Evolutionary conservation across 139 green algal species (phyloP).

Genomic region (Chlamydomonas asymmetrica): DNA sequence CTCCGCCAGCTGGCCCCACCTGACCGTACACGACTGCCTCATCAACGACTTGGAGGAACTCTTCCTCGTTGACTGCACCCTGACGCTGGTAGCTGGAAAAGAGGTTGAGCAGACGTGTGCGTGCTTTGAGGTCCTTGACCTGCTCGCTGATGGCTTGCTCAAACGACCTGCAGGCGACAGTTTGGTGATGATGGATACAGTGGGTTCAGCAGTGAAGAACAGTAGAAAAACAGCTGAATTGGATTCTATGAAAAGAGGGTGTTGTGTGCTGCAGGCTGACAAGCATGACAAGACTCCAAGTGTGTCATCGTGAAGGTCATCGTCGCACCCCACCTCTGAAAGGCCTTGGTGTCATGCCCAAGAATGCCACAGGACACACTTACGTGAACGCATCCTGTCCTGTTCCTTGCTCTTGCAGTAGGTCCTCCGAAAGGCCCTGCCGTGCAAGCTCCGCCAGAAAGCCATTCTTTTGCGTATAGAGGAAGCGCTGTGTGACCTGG

Average conservation of each 20-base stretch:
- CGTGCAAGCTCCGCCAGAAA: neutral
- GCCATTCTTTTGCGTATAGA: conserved; percentile 25
- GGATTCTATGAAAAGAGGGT: too few relatives aligned
- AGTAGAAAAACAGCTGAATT: too few relatives aligned
- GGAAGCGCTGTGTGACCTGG: conserved; percentile 23
- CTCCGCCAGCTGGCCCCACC: neutral
- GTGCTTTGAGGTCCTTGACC: neutral
- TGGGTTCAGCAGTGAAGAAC: too few relatives aligned
- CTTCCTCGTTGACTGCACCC: conserved; percentile 16
- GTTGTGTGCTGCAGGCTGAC: too few relatives aligned
- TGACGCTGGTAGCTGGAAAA: conserved; percentile 9
- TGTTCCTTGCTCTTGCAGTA: neutral
- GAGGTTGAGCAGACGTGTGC: neutral
- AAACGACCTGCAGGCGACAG: neutral
- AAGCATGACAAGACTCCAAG: too few relatives aligned
- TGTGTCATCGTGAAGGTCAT: too few relatives aligned
- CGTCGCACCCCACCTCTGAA: neutral
- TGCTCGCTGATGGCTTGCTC: neutral
- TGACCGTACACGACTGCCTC: conserved; percentile 39
- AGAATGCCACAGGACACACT: neutral
- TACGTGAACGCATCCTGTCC: neutral
- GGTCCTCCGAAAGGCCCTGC: conserved; percentile 15
- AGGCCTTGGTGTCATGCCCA: neutral
- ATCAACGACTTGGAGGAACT: conserved; percentile 26
- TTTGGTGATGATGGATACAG: neutral